These are phyloP conservation scores for Solanum rostratum DNA, from an alignment of 257 asterid genomes.

Conservation along the genomic window DNA sequence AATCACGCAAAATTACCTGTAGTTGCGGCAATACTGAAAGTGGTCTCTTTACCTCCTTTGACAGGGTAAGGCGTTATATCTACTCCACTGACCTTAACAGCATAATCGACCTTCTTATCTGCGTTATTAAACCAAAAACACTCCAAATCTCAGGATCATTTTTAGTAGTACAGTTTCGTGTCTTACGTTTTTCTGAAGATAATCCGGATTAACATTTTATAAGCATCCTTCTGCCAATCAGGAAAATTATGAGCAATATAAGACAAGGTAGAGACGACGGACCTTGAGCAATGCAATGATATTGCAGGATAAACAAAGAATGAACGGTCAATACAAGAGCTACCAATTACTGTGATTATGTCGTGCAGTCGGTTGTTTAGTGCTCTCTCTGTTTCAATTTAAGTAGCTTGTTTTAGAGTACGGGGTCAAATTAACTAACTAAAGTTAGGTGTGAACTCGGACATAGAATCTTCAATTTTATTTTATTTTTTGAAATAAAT, in stretches of 20 bases:
- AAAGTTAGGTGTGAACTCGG: background rate
- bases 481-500: too few species aligned
- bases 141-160: background rate
- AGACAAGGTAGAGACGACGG: background rate
- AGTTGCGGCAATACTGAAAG: constrained; percentile 21
- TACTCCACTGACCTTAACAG: constrained; percentile 28
- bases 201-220: background rate
- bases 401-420: background rate
- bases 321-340: background rate
- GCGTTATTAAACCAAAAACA: background rate
- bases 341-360: background rate
- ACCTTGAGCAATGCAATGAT: background rate
- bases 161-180: background rate
- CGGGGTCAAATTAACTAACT: background rate
- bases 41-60: constrained; percentile 16
- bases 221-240: background rate
- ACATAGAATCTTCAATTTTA: too few species aligned
- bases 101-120: constrained; percentile 21
- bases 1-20: constrained; percentile 7
- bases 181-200: background rate
- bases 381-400: background rate
- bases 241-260: background rate
- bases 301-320: background rate
- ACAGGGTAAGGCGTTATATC: constrained; percentile 33
- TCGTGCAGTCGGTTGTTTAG: background rate